These are phyloP conservation scores for Phlyctochytrium bullatum DNA, from an alignment of 192 early-diverging fungal genomes.

Conservation along the genomic window DNA sequence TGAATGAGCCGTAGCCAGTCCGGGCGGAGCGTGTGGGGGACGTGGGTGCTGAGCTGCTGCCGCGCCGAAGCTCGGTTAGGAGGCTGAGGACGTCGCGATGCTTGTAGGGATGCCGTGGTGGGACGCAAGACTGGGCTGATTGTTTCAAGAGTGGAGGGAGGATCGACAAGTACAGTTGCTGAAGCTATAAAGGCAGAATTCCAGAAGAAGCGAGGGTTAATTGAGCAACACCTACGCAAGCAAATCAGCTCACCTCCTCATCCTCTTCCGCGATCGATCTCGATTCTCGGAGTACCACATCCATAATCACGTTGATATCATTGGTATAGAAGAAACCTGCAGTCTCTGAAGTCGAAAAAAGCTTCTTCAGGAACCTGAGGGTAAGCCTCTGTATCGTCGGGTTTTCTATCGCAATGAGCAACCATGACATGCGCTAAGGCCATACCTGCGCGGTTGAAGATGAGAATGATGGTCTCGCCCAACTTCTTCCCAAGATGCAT, in stretches of 20 bases:
- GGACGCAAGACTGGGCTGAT: slow-evolving; percentile 7
- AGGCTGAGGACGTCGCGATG: slow-evolving; percentile 7
- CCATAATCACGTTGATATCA: slow-evolving; percentile 82
- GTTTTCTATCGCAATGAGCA: slow-evolving; percentile 2
- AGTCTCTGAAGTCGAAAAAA: slow-evolving; percentile 65
- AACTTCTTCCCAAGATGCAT: slow-evolving; percentile 72
- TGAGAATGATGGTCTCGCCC: slow-evolving; percentile 85
- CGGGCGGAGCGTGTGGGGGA: neutral
- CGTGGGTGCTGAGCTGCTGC: neutral
- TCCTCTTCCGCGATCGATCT: slow-evolving; percentile 68
- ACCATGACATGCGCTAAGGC: neutral
- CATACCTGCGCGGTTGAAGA: slow-evolving; percentile 85
- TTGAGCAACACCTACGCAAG: neutral
- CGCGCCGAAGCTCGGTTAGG: slow-evolving; percentile 15
- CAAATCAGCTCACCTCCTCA: slow-evolving; percentile 41
- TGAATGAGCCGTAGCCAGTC: neutral
- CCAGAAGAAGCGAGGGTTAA: neutral
- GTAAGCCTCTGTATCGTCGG: slow-evolving; percentile 13
- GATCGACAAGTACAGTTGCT: slow-evolving; percentile 39
- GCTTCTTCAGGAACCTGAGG: slow-evolving; percentile 65
- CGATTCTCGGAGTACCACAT: slow-evolving; percentile 82
- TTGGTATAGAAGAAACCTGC: slow-evolving; percentile 87
- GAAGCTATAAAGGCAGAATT: slow-evolving; percentile 25
- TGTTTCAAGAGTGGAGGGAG: slow-evolving; percentile 29
- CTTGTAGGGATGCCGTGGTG: slow-evolving; percentile 21